Conservation (phyloP, 345 rosid species). For the Atalantia buxifolia region DNA sequence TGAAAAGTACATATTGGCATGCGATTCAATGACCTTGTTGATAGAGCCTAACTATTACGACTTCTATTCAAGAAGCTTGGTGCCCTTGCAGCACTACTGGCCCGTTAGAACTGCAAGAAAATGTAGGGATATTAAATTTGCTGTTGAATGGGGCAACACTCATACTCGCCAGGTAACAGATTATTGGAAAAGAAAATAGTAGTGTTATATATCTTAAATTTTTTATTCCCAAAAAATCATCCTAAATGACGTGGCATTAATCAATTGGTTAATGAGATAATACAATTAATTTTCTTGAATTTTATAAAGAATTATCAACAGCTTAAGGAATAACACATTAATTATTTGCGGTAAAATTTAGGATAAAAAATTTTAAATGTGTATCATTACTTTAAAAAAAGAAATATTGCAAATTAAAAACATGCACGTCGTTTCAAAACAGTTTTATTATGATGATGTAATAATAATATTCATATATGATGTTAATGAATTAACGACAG, state of each 20-base stretch:
- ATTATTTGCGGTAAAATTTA: rapidly evolving
- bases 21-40: conserved; percentile 29
- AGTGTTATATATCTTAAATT: no score
- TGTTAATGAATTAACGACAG: conserved; percentile 17
- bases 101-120: conserved; percentile 18
- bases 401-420: no score
- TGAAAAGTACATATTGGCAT: conserved; percentile 39
- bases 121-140: conserved; percentile 27
- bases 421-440: neutral
- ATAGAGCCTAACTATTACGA: conserved; percentile 27
- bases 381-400: no score
- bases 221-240: no score
- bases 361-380: rapidly evolving
- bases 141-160: conserved; percentile 39
- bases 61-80: conserved; percentile 32
- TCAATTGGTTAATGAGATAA: no score
- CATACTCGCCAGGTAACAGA: conserved; percentile 18
- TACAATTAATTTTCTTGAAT: no score
- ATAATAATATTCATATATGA: no score
- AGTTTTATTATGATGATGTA: neutral
- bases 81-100: conserved; percentile 39
- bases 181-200: no score
- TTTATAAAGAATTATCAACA: no score
- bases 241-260: no score
- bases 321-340: no score